Base-by-base conservation (phyloP, 1,284 basidiomycete species). In the Ceratobasidium sp. region DNA sequence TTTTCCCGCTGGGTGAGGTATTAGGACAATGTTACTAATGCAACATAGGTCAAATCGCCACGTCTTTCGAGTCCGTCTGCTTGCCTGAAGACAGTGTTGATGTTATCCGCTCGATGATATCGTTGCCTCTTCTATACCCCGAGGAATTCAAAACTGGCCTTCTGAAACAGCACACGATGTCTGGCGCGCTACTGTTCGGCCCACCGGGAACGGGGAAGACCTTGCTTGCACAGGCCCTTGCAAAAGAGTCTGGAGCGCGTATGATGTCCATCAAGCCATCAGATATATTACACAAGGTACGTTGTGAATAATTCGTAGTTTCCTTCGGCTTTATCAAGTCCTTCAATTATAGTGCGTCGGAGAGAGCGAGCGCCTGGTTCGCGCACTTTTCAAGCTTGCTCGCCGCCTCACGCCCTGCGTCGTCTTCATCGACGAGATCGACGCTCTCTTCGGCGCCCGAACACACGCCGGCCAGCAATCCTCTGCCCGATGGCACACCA, bases 351-450 rank as follows among this genome's bases (percentile, higher is more conserved):
- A 94, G 93, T 97, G 95, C 82, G 93, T 96, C 37, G 94, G 94
- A 43, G 96, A 98, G 85, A 95, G 94, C 56, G 96, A 98, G 81
- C 96, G 98, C 81, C 90, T 98, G 53, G 93, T 98, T 58, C 90
- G 91, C 74, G 92, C 94, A 0, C 90, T 97, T 9, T 98, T 98
- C 83, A 90, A 91, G 51, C 87, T 98, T 34, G 96, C 96, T 2
- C 88, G 95, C 39, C 87, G 89, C 53, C 83, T 97, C 19, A 93
- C 95, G 1, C 96, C 96, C 0, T 97, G 95, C 78, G 95, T 98
- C 69, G 89, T 98, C 65, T 98, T 98, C 84, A 86, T 98, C 76
- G 96, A 98, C 81, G 96, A 98, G 82, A 93, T 98, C 72, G 96
- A 98, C 80, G 94, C 94, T 0, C 86, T 98, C 0, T 96, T 98